Evolutionary conservation across 208 protist genomes (phyloP).

Genomic region (Acanthamoeba castellanii): DNA sequence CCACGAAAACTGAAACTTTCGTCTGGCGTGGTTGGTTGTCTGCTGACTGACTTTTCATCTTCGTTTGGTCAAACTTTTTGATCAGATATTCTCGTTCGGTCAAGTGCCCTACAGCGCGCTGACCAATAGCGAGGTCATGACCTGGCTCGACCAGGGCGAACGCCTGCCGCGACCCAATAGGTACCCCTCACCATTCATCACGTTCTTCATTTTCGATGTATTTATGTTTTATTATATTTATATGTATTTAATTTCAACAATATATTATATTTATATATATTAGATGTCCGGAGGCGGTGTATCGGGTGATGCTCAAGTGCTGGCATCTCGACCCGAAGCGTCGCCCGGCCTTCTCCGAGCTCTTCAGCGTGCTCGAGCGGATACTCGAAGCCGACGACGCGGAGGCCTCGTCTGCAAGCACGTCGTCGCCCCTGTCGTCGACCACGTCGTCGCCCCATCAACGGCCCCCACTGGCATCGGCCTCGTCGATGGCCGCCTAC

Average conservation of each 20-base stretch:
- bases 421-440: background rate
- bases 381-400: background rate
- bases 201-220: background rate
- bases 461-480: background rate
- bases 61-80: background rate
- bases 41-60: background rate
- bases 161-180: constrained; percentile 21
- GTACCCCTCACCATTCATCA: background rate
- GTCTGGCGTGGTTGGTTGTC: background rate
- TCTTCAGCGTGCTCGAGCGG: constrained; percentile 1
- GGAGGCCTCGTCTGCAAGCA: no score
- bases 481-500: background rate
- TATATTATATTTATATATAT: no score
- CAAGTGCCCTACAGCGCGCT: constrained; percentile 4
- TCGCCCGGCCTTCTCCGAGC: constrained; percentile 6
- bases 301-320: constrained; percentile 20
- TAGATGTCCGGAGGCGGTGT: background rate
- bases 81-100: constrained; percentile 47
- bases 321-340: background rate
- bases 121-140: constrained; percentile 27
- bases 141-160: constrained; percentile 9
- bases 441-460: background rate
- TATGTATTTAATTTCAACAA: background rate
- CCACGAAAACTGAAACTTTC: no score
- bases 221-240: background rate